phyloP scores from a whole-genome alignment of 1,284 basidiomycete genomes.

The Stereum hirsutum region DNA sequence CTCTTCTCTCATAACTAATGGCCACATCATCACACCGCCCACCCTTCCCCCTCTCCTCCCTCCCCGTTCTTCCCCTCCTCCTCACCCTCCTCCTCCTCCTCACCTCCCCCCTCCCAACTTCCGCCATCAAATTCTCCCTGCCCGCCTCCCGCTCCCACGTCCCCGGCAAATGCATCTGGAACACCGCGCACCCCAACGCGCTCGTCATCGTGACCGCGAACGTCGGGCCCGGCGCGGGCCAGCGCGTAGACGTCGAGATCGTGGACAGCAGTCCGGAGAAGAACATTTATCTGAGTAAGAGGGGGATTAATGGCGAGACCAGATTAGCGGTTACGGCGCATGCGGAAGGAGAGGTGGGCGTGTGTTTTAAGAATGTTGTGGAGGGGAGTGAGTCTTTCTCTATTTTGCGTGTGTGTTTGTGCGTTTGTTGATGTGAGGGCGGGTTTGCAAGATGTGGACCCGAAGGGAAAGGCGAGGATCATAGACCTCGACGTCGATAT shows the following conservation, averaged over 20 bases:
- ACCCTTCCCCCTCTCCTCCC: constrained; percentile 5
- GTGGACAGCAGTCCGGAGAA: constrained; percentile 82
- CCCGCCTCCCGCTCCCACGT: constrained; percentile 64
- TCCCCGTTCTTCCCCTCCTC: constrained; percentile 26
- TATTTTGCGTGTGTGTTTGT: constrained; percentile 42
- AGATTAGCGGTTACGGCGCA: constrained; percentile 93
- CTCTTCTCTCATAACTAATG: background rate
- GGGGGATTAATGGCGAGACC: constrained; percentile 83
- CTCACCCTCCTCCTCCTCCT: constrained; percentile 21
- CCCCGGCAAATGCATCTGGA: constrained; percentile 84
- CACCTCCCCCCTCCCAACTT: constrained; percentile 19
- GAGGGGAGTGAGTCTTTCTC: too few species aligned
- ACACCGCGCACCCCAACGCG: constrained; percentile 77
- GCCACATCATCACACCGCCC: background rate
- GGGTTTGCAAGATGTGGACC: constrained; percentile 38
- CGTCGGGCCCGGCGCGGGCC: constrained; percentile 61
- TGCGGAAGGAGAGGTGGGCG: constrained; percentile 88
- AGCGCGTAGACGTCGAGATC: constrained; percentile 90
- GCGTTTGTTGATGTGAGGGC: background rate
- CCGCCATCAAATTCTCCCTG: constrained; percentile 80
- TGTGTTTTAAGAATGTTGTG: constrained; percentile 84
- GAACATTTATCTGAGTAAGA: constrained; percentile 91
- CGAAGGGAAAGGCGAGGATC: constrained; percentile 46
- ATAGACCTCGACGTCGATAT: constrained; percentile 96
- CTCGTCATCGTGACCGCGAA: constrained; percentile 95